phyloP scores from a whole-genome alignment of 345 rosid species.

The Boechera stricta region DNA sequence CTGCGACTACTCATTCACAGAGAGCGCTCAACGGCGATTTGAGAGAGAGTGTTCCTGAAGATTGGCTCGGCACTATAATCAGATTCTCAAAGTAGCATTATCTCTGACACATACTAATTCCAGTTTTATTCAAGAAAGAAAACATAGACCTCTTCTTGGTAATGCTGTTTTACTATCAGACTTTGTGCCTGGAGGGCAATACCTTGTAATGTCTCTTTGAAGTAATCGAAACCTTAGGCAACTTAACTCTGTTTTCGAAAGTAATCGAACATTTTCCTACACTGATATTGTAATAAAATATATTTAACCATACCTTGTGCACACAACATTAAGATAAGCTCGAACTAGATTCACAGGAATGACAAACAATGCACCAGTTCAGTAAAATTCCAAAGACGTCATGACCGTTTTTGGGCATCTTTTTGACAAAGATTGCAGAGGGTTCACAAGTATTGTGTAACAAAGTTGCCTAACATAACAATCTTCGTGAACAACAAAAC shows the following conservation, averaged over 20 bases:
- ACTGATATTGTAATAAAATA: neutral
- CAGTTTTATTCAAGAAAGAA: neutral
- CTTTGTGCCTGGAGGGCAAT: neutral
- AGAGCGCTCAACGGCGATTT: constrained; percentile 73
- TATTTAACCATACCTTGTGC: neutral
- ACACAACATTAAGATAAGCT: too few relatives aligned
- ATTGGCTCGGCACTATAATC: constrained; percentile 76
- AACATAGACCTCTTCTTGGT: neutral
- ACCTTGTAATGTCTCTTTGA: neutral
- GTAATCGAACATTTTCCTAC: neutral
- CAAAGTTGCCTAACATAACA: neutral
- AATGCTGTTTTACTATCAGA: neutral
- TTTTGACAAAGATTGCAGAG: too few relatives aligned
- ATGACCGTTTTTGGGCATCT: too few relatives aligned
- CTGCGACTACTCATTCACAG: constrained; percentile 72
- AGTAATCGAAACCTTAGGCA: too few relatives aligned
- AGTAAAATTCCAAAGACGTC: too few relatives aligned
- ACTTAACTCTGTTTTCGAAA: neutral
- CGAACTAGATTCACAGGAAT: too few relatives aligned
- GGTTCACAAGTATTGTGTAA: too few relatives aligned
- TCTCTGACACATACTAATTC: neutral
- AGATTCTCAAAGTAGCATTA: constrained; percentile 39
- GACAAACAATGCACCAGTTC: too few relatives aligned
- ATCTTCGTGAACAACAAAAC: neutral
- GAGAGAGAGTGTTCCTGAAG: constrained; percentile 57